Percentiles rank a stretch among this genome's conserved stretches.
phyloP scores from a whole-genome alignment of 2,329 filamentous ascomycete species.

The Paecilomyces formosus region DNA sequence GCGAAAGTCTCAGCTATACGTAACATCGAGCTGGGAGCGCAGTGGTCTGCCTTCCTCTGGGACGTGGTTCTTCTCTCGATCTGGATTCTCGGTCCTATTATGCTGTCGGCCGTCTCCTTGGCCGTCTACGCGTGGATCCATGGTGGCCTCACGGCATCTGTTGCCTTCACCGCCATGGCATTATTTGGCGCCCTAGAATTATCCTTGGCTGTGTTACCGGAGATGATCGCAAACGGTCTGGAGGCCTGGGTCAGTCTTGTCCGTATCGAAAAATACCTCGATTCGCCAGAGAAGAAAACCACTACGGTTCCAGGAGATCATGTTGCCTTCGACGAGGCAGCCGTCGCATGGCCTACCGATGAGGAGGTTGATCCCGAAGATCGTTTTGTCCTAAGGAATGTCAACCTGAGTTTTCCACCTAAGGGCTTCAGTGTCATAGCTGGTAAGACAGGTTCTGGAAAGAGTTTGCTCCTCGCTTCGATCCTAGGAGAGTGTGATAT shows the following conservation, averaged over 20 bases:
- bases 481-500: constrained; percentile 71
- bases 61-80: constrained; percentile 59
- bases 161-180: constrained; percentile 72
- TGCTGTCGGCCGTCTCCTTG: constrained; percentile 64
- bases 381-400: constrained; percentile 57
- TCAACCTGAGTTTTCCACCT: constrained; percentile 60
- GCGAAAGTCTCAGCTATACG: constrained; percentile 58
- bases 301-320: constrained; percentile 49
- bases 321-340: constrained; percentile 59
- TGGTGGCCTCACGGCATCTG: constrained; percentile 58
- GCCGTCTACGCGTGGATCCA: constrained; percentile 60
- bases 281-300: constrained; percentile 55
- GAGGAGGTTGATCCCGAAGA: constrained; percentile 47
- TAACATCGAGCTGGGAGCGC: constrained; percentile 57
- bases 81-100: constrained; percentile 66
- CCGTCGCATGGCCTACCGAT: constrained; percentile 68
- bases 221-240: constrained; percentile 61
- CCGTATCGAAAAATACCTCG: constrained; percentile 65
- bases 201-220: constrained; percentile 63
- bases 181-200: constrained; percentile 68
- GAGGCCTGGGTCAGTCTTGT: constrained; percentile 67
- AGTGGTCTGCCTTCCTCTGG: constrained; percentile 59
- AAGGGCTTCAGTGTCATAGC: constrained; percentile 67
- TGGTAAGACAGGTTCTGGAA: constrained; percentile 70
- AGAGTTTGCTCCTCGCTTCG: constrained; percentile 65